phyloP scores from a whole-genome alignment of 1,139 yeast genomes.

The Trichomonascaceae sp. region DNA sequence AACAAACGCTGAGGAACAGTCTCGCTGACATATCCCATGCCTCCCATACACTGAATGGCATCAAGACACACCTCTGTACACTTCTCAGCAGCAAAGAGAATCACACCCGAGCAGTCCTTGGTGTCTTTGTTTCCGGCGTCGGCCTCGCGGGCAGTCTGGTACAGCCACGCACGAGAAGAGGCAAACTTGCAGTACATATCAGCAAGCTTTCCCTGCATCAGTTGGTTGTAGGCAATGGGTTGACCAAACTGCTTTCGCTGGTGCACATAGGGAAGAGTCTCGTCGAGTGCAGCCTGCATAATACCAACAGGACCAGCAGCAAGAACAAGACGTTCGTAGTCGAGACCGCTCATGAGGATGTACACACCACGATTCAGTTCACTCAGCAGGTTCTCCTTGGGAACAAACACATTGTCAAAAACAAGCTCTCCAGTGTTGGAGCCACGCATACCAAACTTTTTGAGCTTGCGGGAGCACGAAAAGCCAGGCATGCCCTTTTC shows the following conservation, averaged over 20 bases:
- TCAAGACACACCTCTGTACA: slow-evolving; percentile 24
- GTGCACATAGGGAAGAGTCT: slow-evolving; percentile 23
- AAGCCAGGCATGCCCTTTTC: slow-evolving; percentile 22
- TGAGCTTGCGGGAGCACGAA: slow-evolving; percentile 21
- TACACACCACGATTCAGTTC: slow-evolving; percentile 21
- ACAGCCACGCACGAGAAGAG: slow-evolving; percentile 20
- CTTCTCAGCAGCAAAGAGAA: slow-evolving; percentile 24
- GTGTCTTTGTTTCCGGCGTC: slow-evolving; percentile 20
- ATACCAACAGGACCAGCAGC: slow-evolving; percentile 25
- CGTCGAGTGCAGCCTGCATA: slow-evolving; percentile 25
- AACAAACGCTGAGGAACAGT: slow-evolving; percentile 21
- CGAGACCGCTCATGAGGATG: slow-evolving; percentile 23
- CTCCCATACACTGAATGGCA: slow-evolving; percentile 25
- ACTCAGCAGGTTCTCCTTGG: slow-evolving; percentile 23
- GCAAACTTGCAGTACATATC: slow-evolving; percentile 26
- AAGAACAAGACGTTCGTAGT: slow-evolving; percentile 22
- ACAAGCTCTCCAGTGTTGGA: slow-evolving; percentile 25
- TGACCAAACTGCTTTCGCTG: slow-evolving; percentile 23
- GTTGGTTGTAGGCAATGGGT: slow-evolving; percentile 24
- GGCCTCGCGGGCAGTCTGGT: slow-evolving; percentile 16
- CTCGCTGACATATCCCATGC: slow-evolving; percentile 25
- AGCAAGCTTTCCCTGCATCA: slow-evolving; percentile 24
- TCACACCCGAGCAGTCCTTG: slow-evolving; percentile 25
- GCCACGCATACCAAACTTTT: slow-evolving; percentile 25
- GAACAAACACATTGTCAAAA: slow-evolving; percentile 23